Evolutionary conservation across 306 rosid species (phyloP).

Genomic region (Malus asiatica): DNA sequence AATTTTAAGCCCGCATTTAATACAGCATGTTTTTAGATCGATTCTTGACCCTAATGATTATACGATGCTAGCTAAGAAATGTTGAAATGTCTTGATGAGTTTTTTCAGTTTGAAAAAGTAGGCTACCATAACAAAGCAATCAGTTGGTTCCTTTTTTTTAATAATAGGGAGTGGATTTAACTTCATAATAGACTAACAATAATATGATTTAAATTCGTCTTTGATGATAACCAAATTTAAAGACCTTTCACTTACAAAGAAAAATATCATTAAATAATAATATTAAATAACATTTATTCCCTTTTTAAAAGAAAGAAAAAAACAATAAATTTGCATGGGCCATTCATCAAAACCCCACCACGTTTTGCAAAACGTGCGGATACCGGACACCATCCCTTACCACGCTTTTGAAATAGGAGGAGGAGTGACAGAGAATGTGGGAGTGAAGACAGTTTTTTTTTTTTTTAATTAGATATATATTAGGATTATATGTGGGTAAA

Average conservation of each 20-base stretch:
- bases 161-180: accelerated
- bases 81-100: accelerated
- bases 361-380: not conserved
- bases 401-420: too few relatives aligned
- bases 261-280: accelerated
- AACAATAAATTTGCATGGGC: not conserved
- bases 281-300: accelerated
- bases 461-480: too few relatives aligned
- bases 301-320: too few relatives aligned
- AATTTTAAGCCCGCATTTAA: too few relatives aligned
- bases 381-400: not conserved
- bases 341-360: not conserved
- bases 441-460: too few relatives aligned
- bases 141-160: too few relatives aligned
- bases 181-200: accelerated
- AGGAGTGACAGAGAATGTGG: too few relatives aligned
- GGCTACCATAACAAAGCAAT: accelerated
- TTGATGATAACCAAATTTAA: accelerated
- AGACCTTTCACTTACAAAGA: accelerated
- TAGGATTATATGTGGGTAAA: too few relatives aligned
- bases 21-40: accelerated
- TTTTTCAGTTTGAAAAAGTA: accelerated
- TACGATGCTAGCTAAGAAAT: accelerated
- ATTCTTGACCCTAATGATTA: accelerated
- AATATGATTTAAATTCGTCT: accelerated